Conservation (phyloP, 192 early-diverging fungal genomes). For the Umbelopsis sp. region DNA sequence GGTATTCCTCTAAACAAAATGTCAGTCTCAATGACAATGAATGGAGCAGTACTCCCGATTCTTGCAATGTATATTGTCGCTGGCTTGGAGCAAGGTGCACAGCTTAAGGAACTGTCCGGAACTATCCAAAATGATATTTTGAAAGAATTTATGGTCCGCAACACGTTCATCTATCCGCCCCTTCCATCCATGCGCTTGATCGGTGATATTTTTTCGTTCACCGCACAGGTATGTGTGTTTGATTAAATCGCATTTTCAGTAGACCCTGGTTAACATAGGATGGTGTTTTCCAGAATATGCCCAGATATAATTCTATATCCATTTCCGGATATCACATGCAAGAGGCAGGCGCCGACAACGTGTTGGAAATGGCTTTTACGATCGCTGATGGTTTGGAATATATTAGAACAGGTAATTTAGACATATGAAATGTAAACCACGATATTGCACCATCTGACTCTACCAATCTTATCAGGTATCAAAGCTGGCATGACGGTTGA, state of each 20-base stretch:
- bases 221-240: conserved; percentile 55
- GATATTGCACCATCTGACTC: background rate
- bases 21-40: conserved; percentile 95
- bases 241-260: background rate
- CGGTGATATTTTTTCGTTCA: conserved; percentile 90
- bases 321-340: conserved; percentile 95
- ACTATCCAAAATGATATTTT: conserved; percentile 94
- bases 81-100: conserved; percentile 84
- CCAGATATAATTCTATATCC: conserved; percentile 95
- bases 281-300: conserved; percentile 66
- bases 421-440: background rate
- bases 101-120: conserved; percentile 78
- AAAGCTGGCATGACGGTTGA: conserved; percentile 87
- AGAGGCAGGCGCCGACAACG: conserved; percentile 87
- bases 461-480: conserved; percentile 51
- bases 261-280: background rate
- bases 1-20: conserved; percentile 89
- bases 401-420: conserved; percentile 57
- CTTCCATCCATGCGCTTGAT: conserved; percentile 89
- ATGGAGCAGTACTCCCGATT: conserved; percentile 91
- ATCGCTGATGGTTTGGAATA: conserved; percentile 90
- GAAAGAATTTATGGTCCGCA: conserved; percentile 94
- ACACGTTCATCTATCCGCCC: conserved; percentile 94
- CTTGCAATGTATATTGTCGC: conserved; percentile 91
- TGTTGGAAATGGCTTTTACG: conserved; percentile 91